These are phyloP conservation scores for Raphanus hybrid DNA, from an alignment of 441 rosid species.

Conservation along the genomic window DNA sequence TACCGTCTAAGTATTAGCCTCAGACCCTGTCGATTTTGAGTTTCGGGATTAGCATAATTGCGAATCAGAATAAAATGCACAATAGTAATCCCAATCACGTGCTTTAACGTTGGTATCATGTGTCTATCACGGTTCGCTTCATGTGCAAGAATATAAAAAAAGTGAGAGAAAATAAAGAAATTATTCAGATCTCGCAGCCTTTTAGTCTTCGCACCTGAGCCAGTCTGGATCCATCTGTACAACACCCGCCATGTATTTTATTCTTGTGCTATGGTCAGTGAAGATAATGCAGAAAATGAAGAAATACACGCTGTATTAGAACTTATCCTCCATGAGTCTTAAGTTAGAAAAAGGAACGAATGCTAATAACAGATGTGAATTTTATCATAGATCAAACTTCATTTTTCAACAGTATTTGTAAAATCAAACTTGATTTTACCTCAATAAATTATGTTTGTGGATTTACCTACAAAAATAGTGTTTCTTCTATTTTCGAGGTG, in stretches of 20 bases:
- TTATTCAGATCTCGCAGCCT: slow-evolving; percentile 44
- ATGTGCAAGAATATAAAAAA: slow-evolving; percentile 31
- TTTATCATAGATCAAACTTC: neutral
- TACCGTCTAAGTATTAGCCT: neutral
- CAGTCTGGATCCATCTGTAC: slow-evolving; percentile 28
- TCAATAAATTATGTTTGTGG: neutral
- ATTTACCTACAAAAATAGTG: neutral
- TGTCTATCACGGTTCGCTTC: slow-evolving; percentile 34
- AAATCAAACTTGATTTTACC: neutral
- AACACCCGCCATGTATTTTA: neutral
- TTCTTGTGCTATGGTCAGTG: neutral
- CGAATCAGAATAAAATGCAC: slow-evolving; percentile 12
- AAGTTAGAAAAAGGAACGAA: neutral
- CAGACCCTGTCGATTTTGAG: neutral
- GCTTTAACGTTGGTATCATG: slow-evolving; percentile 36
- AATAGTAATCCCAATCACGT: slow-evolving; percentile 27
- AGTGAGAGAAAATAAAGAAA: slow-evolving; percentile 8
- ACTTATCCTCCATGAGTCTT: slow-evolving; percentile 1
- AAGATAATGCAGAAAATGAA: slow-evolving; percentile 8
- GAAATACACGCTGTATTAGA: neutral
- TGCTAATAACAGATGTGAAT: neutral
- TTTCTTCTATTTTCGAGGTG: neutral
- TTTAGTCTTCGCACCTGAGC: slow-evolving; percentile 28
- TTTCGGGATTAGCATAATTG: slow-evolving; percentile 23
- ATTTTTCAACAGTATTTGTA: neutral